Percentiles rank a stretch among this genome's conserved stretches.
Evolutionary conservation across 2,329 filamentous ascomycete species (phyloP).

Genomic region (Cytospora piceicola): DNA sequence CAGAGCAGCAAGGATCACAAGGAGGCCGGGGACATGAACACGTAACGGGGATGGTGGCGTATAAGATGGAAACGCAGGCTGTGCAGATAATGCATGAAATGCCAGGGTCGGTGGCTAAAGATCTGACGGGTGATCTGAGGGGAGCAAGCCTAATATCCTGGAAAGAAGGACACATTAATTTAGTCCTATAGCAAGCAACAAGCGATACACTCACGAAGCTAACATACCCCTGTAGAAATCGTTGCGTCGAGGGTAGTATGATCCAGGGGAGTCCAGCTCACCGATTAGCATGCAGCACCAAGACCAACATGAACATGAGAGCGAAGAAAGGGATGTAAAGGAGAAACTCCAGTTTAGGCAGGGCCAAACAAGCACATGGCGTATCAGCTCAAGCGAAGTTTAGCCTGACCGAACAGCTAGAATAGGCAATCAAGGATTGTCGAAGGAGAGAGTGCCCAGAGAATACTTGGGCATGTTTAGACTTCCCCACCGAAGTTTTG

Average conservation of each 20-base stretch:
- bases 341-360: conserved; percentile 41
- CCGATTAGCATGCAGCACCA: conserved; percentile 24
- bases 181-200: conserved; percentile 34
- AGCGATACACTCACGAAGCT: conserved; percentile 29
- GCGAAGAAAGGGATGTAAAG: conserved; percentile 34
- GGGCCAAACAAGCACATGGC: conserved; percentile 40
- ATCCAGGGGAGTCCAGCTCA: conserved; percentile 35
- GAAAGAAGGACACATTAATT: conserved; percentile 29
- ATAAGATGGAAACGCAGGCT: conserved; percentile 35
- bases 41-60: conserved; percentile 26
- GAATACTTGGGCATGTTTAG: conserved; percentile 39
- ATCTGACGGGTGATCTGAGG: conserved; percentile 38
- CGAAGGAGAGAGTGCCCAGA: conserved; percentile 31
- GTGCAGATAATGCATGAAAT: conserved; percentile 41
- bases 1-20: conserved; percentile 25
- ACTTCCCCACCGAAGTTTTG: conserved; percentile 41
- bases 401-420: background rate
- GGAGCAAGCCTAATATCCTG: conserved; percentile 29
- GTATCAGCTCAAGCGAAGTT: conserved; percentile 35
- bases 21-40: conserved; percentile 31
- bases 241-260: conserved; percentile 29
- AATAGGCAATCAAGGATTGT: background rate
- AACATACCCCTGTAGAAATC: conserved; percentile 31
- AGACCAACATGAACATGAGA: conserved; percentile 28
- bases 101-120: conserved; percentile 37